These are phyloP conservation scores for barley (Hordeum vulgare) DNA, from an alignment of 176 grass and related monocot genomes.

Conservation along the genomic window MorexV3_pseudomolecules_assembly NC_058520.1:616192782-616193281, in stretches of 20 bases:
- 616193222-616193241: constrained; percentile 46
- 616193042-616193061: too few species aligned
- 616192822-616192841: too few species aligned
- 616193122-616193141: neutral
- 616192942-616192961: constrained; percentile 36
- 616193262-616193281: constrained; percentile 9
- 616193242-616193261: constrained; percentile 39
- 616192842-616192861: neutral
- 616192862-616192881: neutral
- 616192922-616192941: constrained; percentile 44
- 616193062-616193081: too few species aligned
- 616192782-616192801: too few species aligned
- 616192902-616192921: constrained; percentile 36
- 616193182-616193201: constrained; percentile 41
- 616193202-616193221: constrained; percentile 35
- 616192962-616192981: neutral
- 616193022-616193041: neutral
- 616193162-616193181: neutral
- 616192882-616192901: constrained; percentile 40
- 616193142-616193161: too few species aligned
- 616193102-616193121: too few species aligned
- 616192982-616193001: neutral
- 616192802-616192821: too few species aligned
- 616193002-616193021: too few species aligned
- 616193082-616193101: neutral